Percentiles rank a stretch among this genome's conserved stretches.
Conservation (phyloP, 768 basidiomycete species). For the Collybia sordida region DNA sequence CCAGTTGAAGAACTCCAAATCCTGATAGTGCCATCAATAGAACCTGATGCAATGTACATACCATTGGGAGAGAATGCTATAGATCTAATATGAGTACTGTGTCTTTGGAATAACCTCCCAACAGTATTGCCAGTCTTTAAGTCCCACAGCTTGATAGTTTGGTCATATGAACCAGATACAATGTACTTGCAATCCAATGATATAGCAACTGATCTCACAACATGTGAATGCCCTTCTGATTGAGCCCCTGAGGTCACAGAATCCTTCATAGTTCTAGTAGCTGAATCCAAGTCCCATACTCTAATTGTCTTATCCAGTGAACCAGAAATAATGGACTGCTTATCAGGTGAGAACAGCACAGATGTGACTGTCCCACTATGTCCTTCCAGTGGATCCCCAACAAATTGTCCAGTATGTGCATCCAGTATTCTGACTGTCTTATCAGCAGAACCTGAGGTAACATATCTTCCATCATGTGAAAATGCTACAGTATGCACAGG, state of each 20-base stretch:
- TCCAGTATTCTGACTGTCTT: neutral
- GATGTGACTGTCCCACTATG: neutral
- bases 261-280: too few species aligned
- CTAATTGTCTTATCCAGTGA: slow-evolving; percentile 15
- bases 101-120: too few species aligned
- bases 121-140: too few species aligned
- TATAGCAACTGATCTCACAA: neutral
- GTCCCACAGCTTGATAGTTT: slow-evolving; percentile 3
- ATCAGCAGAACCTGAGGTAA: neutral
- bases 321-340: slow-evolving; percentile 14
- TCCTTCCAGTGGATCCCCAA: neutral
- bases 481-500: neutral
- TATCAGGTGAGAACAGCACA: neutral
- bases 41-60: slow-evolving; percentile 17
- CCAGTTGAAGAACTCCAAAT: neutral
- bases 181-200: neutral
- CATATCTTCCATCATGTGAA: neutral
- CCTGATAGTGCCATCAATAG: slow-evolving; percentile 19
- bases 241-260: too few species aligned
- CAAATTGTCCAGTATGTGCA: neutral
- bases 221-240: neutral
- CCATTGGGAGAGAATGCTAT: neutral
- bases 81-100: neutral
- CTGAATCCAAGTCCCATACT: slow-evolving; percentile 21
- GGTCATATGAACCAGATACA: slow-evolving; percentile 1